Conservation (phyloP, 2,329 filamentous ascomycete genomes). For the Alternaria gaisen region DNA sequence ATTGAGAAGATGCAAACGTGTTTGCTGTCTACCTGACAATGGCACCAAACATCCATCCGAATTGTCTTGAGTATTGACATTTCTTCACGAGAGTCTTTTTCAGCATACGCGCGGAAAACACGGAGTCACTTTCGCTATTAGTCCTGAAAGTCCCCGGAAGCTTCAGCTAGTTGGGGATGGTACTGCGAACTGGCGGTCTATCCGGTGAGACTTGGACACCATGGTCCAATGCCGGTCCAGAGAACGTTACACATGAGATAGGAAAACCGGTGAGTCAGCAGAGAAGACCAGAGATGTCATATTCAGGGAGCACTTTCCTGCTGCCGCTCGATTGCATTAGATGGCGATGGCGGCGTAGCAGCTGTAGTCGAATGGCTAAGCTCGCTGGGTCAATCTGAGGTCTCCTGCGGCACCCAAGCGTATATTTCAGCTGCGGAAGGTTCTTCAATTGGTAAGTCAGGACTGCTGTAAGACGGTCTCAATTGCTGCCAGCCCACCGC, state of each 20-base stretch:
- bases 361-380: not conserved
- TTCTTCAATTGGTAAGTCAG: not conserved
- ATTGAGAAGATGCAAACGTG: not conserved
- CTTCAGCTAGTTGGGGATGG: not conserved
- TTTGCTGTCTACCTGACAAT: accelerated
- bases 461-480: not conserved
- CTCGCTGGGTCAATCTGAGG: not conserved
- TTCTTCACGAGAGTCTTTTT: not conserved
- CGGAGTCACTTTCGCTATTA: not conserved
- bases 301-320: not conserved
- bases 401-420: not conserved
- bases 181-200: not conserved
- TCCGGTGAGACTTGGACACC: not conserved
- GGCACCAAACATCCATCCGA: not conserved
- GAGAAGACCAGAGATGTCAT: not conserved
- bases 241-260: not conserved
- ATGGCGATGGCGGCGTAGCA: not conserved
- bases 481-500: not conserved
- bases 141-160: not conserved
- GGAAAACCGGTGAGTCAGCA: not conserved
- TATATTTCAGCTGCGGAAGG: not conserved
- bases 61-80: not conserved
- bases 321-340: not conserved
- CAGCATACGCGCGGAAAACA: not conserved
- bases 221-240: not conserved